A percentile compares a stretch with the other conserved stretches of the same genome.
Evolutionary conservation across 2,329 filamentous ascomycete genomes (phyloP).

Genomic region (Aspergillus bombycis): DNA sequence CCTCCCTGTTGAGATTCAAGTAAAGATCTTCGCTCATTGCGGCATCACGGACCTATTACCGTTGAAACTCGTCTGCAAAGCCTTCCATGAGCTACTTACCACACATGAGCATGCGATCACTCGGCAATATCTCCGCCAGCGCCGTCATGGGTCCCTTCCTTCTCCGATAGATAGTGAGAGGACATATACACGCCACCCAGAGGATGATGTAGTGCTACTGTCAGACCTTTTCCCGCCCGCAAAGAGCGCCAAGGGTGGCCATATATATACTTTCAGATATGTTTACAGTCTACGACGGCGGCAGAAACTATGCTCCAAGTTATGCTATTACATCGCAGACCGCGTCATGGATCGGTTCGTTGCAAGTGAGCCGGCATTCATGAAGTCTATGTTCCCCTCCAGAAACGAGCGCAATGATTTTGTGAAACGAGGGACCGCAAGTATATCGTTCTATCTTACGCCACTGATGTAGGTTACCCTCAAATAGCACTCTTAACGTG

Average conservation of each 20-base stretch:
- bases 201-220: conserved; percentile 48
- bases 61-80: conserved; percentile 44
- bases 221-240: conserved; percentile 47
- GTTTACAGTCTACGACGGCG: conserved; percentile 40
- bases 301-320: conserved; percentile 42
- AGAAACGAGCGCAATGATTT: conserved; percentile 39
- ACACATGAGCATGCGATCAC: conserved; percentile 44
- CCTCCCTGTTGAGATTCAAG: conserved; percentile 46
- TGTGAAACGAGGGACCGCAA: conserved; percentile 36
- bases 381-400: conserved; percentile 37
- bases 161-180: conserved; percentile 40
- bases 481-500: not conserved
- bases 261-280: conserved; percentile 47
- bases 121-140: conserved; percentile 45
- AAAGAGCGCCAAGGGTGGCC: conserved; percentile 38
- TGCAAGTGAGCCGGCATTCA: conserved; percentile 32
- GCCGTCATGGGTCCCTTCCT: conserved; percentile 47
- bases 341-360: conserved; percentile 45
- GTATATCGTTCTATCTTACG: conserved; percentile 43
- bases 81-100: conserved; percentile 40
- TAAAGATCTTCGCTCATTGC: conserved; percentile 46
- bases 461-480: conserved; percentile 41
- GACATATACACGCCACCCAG: conserved; percentile 44
- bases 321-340: conserved; percentile 47
- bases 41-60: conserved; percentile 40